A percentile compares a stretch with the other conserved stretches of the same genome.
These are phyloP conservation scores for Hyaloscypha bicolor DNA, from an alignment of 495 filamentous ascomycete genomes.

Conservation along the genomic window DNA sequence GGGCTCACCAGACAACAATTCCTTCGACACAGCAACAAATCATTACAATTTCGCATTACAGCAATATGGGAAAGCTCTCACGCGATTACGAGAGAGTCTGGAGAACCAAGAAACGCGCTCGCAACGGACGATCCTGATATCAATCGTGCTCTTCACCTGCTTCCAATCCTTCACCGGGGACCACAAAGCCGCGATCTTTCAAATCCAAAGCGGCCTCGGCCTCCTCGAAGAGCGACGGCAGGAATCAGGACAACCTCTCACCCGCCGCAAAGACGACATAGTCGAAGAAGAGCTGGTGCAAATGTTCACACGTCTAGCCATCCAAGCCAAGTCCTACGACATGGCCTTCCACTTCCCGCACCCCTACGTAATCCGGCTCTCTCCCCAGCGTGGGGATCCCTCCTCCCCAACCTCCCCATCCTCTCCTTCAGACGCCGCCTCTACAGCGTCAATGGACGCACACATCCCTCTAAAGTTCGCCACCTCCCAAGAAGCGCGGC, in stretches of 20 bases:
- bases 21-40: constrained; percentile 45
- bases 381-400: constrained; percentile 30
- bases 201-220: constrained; percentile 30
- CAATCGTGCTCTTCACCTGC: constrained; percentile 33
- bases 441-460: constrained; percentile 41
- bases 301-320: constrained; percentile 59
- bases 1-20: constrained; percentile 47
- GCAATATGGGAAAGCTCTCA: constrained; percentile 32
- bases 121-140: constrained; percentile 31
- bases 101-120: constrained; percentile 28
- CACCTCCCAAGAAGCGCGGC: constrained; percentile 49
- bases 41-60: constrained; percentile 33
- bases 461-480: constrained; percentile 50
- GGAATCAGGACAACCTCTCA: constrained; percentile 34
- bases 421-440: constrained; percentile 44
- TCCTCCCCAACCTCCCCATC: constrained; percentile 39
- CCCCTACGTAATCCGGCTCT: constrained; percentile 55
- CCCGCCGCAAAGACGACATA: constrained; percentile 40
- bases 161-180: constrained; percentile 33
- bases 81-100: constrained; percentile 28
- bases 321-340: constrained; percentile 62
- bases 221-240: constrained; percentile 33
- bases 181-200: constrained; percentile 30
- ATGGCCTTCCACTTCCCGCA: constrained; percentile 63
- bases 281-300: constrained; percentile 59